These are phyloP conservation scores for Phytophthora fragariaefolia DNA, from an alignment of 352 stramenopile species.

Conservation along the genomic window DNA sequence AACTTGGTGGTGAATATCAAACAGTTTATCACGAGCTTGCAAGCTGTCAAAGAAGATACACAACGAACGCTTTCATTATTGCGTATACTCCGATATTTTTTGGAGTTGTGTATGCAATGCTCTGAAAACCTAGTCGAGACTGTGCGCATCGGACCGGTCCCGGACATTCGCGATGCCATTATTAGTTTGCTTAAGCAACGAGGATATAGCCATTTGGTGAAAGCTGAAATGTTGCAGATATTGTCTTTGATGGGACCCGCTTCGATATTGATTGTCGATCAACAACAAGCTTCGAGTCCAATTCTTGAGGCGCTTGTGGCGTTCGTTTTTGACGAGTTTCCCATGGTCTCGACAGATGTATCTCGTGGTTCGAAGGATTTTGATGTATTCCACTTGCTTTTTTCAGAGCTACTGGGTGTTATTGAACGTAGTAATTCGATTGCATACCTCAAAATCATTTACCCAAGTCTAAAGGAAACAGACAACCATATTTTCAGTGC, in stretches of 20 bases:
- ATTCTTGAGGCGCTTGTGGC: constrained; percentile 44
- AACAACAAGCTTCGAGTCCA: constrained; percentile 12
- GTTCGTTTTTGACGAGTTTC: constrained; percentile 81
- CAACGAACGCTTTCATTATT: constrained; percentile 50
- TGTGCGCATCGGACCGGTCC: constrained; percentile 43
- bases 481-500: constrained; percentile 55
- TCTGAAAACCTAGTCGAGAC: constrained; percentile 35
- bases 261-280: constrained; percentile 9
- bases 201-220: constrained; percentile 61
- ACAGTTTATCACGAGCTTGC: constrained; percentile 46
- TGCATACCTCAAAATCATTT: constrained; percentile 58
- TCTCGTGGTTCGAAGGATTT: constrained; percentile 64
- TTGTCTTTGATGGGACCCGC: constrained; percentile 41
- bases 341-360: constrained; percentile 78
- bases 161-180: constrained; percentile 45
- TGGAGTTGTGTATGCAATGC: constrained; percentile 52
- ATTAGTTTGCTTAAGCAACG: constrained; percentile 46
- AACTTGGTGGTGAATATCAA: constrained; percentile 50
- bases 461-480: constrained; percentile 70
- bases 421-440: constrained; percentile 60
- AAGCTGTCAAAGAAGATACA: constrained; percentile 25
- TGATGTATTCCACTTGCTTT: constrained; percentile 65
- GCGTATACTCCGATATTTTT: constrained; percentile 49
- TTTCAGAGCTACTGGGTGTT: constrained; percentile 57
- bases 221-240: constrained; percentile 60